Evolutionary conservation across 1,284 basidiomycete genomes (phyloP).

Genomic region (Psilocybe mexicana): DNA sequence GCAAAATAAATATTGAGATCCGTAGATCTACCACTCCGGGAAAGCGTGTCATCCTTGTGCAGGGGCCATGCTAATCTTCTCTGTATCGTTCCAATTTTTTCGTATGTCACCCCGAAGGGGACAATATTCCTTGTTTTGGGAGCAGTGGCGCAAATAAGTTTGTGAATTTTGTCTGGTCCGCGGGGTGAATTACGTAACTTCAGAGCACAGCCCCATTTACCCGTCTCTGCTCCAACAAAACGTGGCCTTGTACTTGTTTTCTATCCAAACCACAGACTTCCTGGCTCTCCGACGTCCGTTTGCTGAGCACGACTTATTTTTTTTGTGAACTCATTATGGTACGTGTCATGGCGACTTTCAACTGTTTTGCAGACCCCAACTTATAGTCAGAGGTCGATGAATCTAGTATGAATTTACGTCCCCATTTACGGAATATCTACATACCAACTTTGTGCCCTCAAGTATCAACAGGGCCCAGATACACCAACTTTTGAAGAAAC

Average conservation of each 20-base stretch:
- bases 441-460: slow-evolving; percentile 12
- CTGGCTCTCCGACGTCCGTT: too few relatives aligned
- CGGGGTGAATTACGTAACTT: not conserved
- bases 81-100: slow-evolving; percentile 18
- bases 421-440: slow-evolving; percentile 8
- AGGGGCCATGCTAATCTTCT: slow-evolving; percentile 17
- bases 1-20: slow-evolving; percentile 16
- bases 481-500: slow-evolving; percentile 4
- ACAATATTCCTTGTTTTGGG: not conserved
- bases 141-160: not conserved
- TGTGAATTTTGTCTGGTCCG: slow-evolving; percentile 5
- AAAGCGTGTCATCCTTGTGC: slow-evolving; percentile 17
- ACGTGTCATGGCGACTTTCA: too few relatives aligned
- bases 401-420: slow-evolving; percentile 3
- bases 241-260: too few relatives aligned
- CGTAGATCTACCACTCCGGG: slow-evolving; percentile 17
- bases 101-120: slow-evolving; percentile 17
- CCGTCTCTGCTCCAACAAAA: too few relatives aligned
- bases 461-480: slow-evolving; percentile 10
- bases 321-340: too few relatives aligned
- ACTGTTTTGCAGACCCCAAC: too few relatives aligned
- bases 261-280: too few relatives aligned
- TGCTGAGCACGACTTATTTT: too few relatives aligned
- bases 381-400: too few relatives aligned
- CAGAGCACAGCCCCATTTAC: too few relatives aligned